Evolutionary conservation across 225 moss, liverwort and hornwort species (phyloP).

Genomic region (Polytrichum formosum): DNA sequence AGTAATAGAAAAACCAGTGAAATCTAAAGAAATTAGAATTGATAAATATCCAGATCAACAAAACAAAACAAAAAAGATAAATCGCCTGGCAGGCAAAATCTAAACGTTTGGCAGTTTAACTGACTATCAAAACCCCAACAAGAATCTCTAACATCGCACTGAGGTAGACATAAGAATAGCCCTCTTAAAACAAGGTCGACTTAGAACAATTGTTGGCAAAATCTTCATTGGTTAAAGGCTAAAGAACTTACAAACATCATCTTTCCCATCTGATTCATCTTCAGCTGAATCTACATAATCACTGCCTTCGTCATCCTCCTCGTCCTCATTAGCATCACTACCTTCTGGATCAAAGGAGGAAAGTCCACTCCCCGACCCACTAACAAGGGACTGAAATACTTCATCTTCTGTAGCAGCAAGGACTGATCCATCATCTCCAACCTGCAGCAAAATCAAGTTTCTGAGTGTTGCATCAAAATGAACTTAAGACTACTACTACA

Average conservation of each 20-base stretch:
- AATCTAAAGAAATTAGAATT: no score
- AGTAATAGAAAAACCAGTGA: no score
- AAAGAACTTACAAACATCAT: constrained; percentile 51
- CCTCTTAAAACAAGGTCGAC: no score
- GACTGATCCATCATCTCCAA: constrained; percentile 74
- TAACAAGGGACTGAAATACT: constrained; percentile 48
- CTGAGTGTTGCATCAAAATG: neutral
- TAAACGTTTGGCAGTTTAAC: no score
- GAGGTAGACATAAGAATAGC: no score
- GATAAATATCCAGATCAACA: no score
- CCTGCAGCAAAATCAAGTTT: constrained; percentile 36
- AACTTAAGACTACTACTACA: neutral
- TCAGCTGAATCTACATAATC: constrained; percentile 57
- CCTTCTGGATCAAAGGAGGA: constrained; percentile 46
- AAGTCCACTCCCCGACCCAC: constrained; percentile 50
- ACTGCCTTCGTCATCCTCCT: constrained; percentile 48
- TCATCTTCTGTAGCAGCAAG: constrained; percentile 70
- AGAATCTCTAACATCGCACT: no score
- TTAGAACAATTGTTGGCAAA: no score
- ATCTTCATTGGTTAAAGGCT: neutral
- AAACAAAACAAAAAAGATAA: no score
- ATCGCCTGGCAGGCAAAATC: no score
- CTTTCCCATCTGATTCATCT: constrained; percentile 56
- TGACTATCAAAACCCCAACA: no score
- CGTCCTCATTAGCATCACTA: constrained; percentile 51